A percentile compares a stretch with the other conserved stretches of the same genome.
These are phyloP conservation scores for Ganoderma multipileum DNA, from an alignment of 1,284 basidiomycete species.

Conservation along the genomic window DNA sequence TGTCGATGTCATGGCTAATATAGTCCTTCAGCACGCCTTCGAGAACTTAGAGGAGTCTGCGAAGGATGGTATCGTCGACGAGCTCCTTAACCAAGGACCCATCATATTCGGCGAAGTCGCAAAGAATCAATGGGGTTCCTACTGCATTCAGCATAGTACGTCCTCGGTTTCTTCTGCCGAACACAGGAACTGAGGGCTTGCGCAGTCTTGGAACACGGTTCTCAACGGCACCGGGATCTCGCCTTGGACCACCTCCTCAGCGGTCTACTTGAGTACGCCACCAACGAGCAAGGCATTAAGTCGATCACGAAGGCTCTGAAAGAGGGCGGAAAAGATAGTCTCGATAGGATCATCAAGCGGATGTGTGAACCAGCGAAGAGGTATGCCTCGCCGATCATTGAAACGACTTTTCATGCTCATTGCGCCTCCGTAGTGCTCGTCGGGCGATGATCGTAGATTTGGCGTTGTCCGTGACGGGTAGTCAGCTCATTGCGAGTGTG, in stretches of 20 bases:
- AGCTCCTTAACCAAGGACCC: constrained; percentile 74
- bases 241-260: constrained; percentile 75
- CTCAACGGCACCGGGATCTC: constrained; percentile 70
- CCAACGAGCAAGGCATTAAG: constrained; percentile 83
- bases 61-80: constrained; percentile 82
- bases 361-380: constrained; percentile 85
- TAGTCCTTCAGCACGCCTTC: constrained; percentile 75
- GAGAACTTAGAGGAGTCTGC: constrained; percentile 84
- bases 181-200: neutral
- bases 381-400: constrained; percentile 44
- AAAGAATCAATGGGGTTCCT: constrained; percentile 87
- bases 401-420: constrained; percentile 1
- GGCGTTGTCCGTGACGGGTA: constrained; percentile 81
- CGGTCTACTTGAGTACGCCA: constrained; percentile 77
- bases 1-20: neutral
- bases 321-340: constrained; percentile 76
- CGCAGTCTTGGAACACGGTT: constrained; percentile 81
- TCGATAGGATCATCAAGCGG: constrained; percentile 73
- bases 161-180: constrained; percentile 8
- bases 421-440: constrained; percentile 57
- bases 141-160: constrained; percentile 84
- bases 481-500: constrained; percentile 81
- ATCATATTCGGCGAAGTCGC: constrained; percentile 75
- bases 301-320: constrained; percentile 85
- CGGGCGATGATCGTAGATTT: constrained; percentile 84